These are phyloP conservation scores for Rutidosis leptorrhynchoides DNA, from an alignment of 129 eudicot genomes.

Conservation along the genomic window DNA sequence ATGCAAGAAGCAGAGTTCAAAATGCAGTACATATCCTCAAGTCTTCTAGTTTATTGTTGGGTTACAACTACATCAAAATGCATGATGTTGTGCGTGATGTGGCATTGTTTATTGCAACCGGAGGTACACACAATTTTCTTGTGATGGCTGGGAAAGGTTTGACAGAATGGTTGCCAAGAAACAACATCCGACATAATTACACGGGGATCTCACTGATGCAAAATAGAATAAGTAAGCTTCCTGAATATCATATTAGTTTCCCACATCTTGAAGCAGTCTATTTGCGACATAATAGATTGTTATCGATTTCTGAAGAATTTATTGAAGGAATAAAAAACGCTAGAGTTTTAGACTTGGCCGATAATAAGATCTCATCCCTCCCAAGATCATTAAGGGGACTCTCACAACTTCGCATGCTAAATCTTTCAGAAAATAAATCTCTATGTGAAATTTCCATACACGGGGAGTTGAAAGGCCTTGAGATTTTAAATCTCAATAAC, in stretches of 20 bases:
- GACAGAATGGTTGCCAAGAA: conserved; percentile 1
- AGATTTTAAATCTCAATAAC: neutral
- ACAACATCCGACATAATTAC: neutral
- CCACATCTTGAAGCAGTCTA: neutral
- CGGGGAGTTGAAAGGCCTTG: conserved; percentile 16
- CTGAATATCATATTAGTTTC: neutral
- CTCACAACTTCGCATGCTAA: neutral
- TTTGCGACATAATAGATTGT: neutral
- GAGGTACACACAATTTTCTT: neutral
- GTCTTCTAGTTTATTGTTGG: too few species aligned
- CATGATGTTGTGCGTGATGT: neutral
- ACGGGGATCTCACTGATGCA: conserved; percentile 14
- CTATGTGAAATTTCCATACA: neutral
- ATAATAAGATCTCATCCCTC: neutral
- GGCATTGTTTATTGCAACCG: too few species aligned
- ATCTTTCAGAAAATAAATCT: neutral
- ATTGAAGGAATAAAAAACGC: neutral
- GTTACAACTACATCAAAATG: neutral
- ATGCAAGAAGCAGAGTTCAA: conserved; percentile 4
- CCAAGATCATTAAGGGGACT: neutral
- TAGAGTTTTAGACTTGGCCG: conserved; percentile 1
- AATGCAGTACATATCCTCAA: neutral
- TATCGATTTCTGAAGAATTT: neutral
- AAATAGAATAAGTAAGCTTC: neutral
- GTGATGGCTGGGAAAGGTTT: neutral